Evolutionary conservation across 192 early-diverging fungal species (phyloP).

Genomic region (Gigaspora rosea): DNA sequence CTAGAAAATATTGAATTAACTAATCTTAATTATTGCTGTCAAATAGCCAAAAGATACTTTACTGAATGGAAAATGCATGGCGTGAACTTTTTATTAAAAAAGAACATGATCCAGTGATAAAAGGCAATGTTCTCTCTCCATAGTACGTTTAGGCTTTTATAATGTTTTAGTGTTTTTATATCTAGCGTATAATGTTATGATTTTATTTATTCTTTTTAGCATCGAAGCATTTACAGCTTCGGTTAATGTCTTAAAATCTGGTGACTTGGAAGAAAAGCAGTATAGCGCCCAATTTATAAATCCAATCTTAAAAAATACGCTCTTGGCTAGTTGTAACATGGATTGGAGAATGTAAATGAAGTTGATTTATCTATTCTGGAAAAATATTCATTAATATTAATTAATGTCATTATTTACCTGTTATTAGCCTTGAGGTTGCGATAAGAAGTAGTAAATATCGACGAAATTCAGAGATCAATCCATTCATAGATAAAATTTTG

Average conservation of each 20-base stretch:
- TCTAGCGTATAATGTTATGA: neutral
- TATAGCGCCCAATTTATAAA: constrained; percentile 15
- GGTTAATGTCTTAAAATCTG: constrained; percentile 11
- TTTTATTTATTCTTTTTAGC: constrained; percentile 21
- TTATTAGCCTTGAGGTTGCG: constrained; percentile 15
- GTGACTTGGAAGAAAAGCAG: constrained; percentile 18
- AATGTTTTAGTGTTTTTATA: constrained; percentile 15
- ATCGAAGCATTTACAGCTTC: constrained; percentile 18
- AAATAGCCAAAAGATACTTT: constrained; percentile 17
- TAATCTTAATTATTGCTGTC: constrained; percentile 30
- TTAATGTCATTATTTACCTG: neutral
- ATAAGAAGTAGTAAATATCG: constrained; percentile 25
- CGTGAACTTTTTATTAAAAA: constrained; percentile 9
- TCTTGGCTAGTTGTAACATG: neutral
- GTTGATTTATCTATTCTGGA: neutral
- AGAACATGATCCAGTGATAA: constrained; percentile 13
- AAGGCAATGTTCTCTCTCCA: constrained; percentile 16
- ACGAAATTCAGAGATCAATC: neutral
- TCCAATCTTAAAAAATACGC: constrained; percentile 8
- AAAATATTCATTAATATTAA: constrained; percentile 18
- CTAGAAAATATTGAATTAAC: constrained; percentile 21
- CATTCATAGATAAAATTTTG: constrained; percentile 27
- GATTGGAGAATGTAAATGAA: constrained; percentile 27
- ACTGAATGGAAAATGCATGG: constrained; percentile 2
- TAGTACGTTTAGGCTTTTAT: constrained; percentile 21